Conservation (phyloP, 306 rosid species). For the Dalbergia cultrata region DNA sequence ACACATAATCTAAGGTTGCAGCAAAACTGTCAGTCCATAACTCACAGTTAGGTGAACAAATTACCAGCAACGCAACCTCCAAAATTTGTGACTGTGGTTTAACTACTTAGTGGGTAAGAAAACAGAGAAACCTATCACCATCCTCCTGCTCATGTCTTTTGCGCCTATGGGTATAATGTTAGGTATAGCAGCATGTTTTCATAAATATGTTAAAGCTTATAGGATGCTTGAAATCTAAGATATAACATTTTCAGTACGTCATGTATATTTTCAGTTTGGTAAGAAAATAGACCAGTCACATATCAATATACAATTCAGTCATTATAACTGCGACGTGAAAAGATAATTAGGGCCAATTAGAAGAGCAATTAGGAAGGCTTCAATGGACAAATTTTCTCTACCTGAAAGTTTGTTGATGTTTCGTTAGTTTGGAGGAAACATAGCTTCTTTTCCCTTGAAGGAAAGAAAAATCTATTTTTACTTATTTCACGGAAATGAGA, state of each 20-base stretch:
- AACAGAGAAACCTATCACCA: constrained; percentile 1
- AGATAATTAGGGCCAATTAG: constrained; percentile 31
- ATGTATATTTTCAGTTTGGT: constrained; percentile 24
- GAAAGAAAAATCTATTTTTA: constrained; percentile 16
- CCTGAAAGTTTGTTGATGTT: constrained; percentile 27
- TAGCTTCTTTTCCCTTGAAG: constrained; percentile 47
- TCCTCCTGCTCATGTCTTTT: constrained; percentile 3
- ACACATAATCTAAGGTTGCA: constrained; percentile 2
- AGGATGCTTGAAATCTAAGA: constrained; percentile 28
- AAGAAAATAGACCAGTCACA: constrained; percentile 21
- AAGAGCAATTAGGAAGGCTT: not conserved
- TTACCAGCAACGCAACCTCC: constrained; percentile 25
- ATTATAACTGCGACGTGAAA: constrained; percentile 6
- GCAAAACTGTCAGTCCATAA: constrained; percentile 19
- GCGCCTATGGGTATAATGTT: not conserved
- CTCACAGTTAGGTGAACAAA: constrained; percentile 35
- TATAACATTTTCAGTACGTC: constrained; percentile 24
- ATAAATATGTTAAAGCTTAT: constrained; percentile 18
- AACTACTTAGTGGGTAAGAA: not conserved
- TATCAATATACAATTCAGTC: constrained; percentile 13
- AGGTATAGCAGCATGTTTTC: constrained; percentile 32
- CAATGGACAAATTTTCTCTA: constrained; percentile 23
- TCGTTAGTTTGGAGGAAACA: constrained; percentile 34
- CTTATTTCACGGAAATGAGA: not conserved
- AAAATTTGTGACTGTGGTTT: not conserved